phyloP scores from a whole-genome alignment of 169 alveolate species.

The Plasmodium reichenowi region DNA sequence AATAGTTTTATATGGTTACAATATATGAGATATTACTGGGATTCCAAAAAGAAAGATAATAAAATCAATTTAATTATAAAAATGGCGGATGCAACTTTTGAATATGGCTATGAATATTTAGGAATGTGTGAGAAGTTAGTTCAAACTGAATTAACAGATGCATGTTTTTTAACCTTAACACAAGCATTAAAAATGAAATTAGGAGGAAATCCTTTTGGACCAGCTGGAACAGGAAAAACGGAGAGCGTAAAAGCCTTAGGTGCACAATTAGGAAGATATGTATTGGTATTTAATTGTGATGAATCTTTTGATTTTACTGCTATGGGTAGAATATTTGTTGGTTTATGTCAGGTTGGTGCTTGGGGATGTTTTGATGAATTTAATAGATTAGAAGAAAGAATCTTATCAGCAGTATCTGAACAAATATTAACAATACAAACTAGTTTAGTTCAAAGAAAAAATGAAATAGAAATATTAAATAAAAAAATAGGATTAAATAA shows the following conservation, averaged over 20 bases:
- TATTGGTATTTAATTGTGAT: conserved; percentile 98
- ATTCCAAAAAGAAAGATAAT: conserved; percentile 81
- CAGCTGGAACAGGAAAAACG: conserved; percentile 99
- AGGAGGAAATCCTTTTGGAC: conserved; percentile 99
- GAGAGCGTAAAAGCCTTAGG: conserved; percentile 99
- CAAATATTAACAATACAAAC: conserved; percentile 93
- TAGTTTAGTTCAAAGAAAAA: conserved; percentile 90
- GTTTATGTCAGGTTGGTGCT: conserved; percentile 97
- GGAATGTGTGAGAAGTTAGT: conserved; percentile 97
- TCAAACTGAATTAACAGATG: conserved; percentile 98
- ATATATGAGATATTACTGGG: conserved; percentile 96
- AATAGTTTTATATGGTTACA: conserved; percentile 95
- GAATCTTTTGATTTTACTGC: conserved; percentile 98
- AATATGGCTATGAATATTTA: conserved; percentile 98
- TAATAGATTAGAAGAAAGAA: conserved; percentile 96
- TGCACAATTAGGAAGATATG: conserved; percentile 95
- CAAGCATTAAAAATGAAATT: conserved; percentile 96
- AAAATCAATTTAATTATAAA: conserved; percentile 82
- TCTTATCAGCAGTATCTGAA: conserved; percentile 97
- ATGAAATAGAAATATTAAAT: conserved; percentile 87
- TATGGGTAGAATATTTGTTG: conserved; percentile 97
- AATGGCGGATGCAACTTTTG: conserved; percentile 95
- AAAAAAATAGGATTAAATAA: conserved; percentile 92
- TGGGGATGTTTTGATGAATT: conserved; percentile 99
- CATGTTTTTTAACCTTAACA: conserved; percentile 96